phyloP scores from a whole-genome alignment of 805 yeast genomes.

The Kurtzmaniella fragi region DNA sequence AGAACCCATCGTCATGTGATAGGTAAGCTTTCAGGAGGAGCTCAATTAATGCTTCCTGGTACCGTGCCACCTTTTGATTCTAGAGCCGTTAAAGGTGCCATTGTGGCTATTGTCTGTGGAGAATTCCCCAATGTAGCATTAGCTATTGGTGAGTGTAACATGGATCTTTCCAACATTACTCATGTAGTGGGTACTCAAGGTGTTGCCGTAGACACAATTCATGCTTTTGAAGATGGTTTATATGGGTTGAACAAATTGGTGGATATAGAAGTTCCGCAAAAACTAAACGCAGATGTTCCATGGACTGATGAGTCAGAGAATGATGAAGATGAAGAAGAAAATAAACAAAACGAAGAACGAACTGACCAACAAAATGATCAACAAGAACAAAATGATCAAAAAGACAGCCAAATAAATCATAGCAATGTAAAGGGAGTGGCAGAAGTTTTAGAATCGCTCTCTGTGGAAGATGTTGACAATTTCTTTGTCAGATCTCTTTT shows the following conservation, averaged over 20 bases:
- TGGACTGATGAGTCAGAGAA: slow-evolving; percentile 16
- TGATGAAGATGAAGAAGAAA: slow-evolving; percentile 13
- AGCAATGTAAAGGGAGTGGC: slow-evolving; percentile 22
- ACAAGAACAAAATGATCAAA: slow-evolving; percentile 4
- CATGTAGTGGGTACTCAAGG: slow-evolving; percentile 65
- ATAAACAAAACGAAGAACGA: slow-evolving; percentile 9
- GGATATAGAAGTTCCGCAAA: slow-evolving; percentile 27
- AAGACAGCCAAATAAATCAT: slow-evolving; percentile 9
- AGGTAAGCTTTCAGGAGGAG: slow-evolving; percentile 68
- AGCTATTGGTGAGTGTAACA: slow-evolving; percentile 65
- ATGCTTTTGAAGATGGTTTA: slow-evolving; percentile 63
- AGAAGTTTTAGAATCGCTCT: slow-evolving; percentile 36
- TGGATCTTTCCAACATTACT: slow-evolving; percentile 41
- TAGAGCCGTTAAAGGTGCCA: slow-evolving; percentile 41
- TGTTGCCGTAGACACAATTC: slow-evolving; percentile 71
- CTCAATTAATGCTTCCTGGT: slow-evolving; percentile 77
- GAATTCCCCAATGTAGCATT: slow-evolving; percentile 56
- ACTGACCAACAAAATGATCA: slow-evolving; percentile 9
- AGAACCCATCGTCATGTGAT: slow-evolving; percentile 72
- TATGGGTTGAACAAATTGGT: slow-evolving; percentile 44
- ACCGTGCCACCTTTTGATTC: slow-evolving; percentile 55
- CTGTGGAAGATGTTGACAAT: slow-evolving; percentile 64
- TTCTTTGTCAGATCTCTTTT: slow-evolving; percentile 67
- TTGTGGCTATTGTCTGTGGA: slow-evolving; percentile 69
- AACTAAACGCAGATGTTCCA: slow-evolving; percentile 35